Base-by-base conservation (phyloP, 768 basidiomycete species). In the Pulveroboletus sp. region DNA sequence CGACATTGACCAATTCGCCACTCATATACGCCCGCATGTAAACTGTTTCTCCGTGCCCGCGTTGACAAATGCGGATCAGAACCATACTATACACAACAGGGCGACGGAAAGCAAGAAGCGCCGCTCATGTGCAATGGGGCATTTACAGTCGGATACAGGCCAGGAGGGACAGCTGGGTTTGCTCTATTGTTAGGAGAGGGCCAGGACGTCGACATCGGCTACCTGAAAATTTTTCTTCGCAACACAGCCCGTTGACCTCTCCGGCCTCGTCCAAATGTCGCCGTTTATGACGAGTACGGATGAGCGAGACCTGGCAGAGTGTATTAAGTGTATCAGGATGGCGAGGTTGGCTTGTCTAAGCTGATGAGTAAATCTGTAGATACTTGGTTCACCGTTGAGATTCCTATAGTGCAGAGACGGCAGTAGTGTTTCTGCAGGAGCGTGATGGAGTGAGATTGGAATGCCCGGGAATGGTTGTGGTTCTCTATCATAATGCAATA, bases 201-300 rank as follows among this genome's bases (percentile, higher is more conserved):
- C 4, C 62, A 72, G 35, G 51, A 58, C 6, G 45, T 65, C 25
- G 75, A 77, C 41, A 60, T 77, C 4, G 72, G 74, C 8, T 73
- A 70, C 46, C 65, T 78, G 42, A 75, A 74, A 47, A 51, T 77
- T 9, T n/a, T 78, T 72, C 50, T 49, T 77, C n/a, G 62, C 75
- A 14, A 73, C 70, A 1, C 49, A 47, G 1, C 66, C 67, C 5
- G 55, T 68, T 29, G 69, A 72, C 52, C 60, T 76, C 43, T 55
- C 61, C 5, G 60, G 58, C 41, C 62, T 78, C 4, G 31, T 40
- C 2, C 75, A 72, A 40, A 43, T 57, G 2, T 68, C 66, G 5
- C 67, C 74, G 0, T 72, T 75, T 45, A 24, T 23, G 0, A n/a
- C n/a, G n/a, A n/a, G n/a, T n/a, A 11, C 21, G 16, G 14, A 52